Conservation (phyloP, 306 rosid genomes). For the Gillenia trifoliata region DNA sequence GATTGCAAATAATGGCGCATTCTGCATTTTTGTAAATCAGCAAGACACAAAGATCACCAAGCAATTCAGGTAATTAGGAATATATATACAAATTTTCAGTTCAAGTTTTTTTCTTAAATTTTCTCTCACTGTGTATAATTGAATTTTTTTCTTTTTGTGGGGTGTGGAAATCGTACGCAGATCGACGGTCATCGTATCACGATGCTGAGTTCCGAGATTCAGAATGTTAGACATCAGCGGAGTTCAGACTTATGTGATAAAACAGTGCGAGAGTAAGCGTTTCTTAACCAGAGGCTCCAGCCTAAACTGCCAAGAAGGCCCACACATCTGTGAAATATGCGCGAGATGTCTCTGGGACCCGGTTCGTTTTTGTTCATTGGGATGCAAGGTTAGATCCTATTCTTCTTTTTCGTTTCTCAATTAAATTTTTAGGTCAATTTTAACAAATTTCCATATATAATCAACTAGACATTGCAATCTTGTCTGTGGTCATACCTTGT, state of each 20-base stretch:
- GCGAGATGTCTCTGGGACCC: constrained; percentile 57
- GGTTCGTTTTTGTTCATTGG: constrained; percentile 65
- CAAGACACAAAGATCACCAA: constrained; percentile 57
- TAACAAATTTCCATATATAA: background rate
- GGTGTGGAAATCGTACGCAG: constrained; percentile 28
- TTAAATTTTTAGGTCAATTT: background rate
- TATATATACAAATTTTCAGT: background rate
- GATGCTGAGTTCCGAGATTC: constrained; percentile 61
- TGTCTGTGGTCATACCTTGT: background rate
- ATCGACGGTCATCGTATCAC: constrained; percentile 70
- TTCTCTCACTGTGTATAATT: background rate
- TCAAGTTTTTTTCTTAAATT: background rate
- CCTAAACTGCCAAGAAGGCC: constrained; percentile 24
- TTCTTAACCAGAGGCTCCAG: constrained; percentile 73
- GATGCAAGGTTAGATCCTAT: constrained; percentile 56
- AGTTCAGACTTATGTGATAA: constrained; percentile 64
- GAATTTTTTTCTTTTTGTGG: background rate
- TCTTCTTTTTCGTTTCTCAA: too few species aligned
- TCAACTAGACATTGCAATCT: background rate
- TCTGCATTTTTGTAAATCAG: constrained; percentile 56
- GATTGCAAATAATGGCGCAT: constrained; percentile 38
- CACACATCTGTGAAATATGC: constrained; percentile 53
- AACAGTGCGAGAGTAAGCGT: constrained; percentile 68
- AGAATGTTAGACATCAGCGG: constrained; percentile 53
- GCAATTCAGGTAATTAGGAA: constrained; percentile 51